Percentiles rank a stretch among this genome's conserved stretches.
Evolutionary conservation across 1,284 basidiomycete species (phyloP).

Genomic region (Leccinum subfulvum): DNA sequence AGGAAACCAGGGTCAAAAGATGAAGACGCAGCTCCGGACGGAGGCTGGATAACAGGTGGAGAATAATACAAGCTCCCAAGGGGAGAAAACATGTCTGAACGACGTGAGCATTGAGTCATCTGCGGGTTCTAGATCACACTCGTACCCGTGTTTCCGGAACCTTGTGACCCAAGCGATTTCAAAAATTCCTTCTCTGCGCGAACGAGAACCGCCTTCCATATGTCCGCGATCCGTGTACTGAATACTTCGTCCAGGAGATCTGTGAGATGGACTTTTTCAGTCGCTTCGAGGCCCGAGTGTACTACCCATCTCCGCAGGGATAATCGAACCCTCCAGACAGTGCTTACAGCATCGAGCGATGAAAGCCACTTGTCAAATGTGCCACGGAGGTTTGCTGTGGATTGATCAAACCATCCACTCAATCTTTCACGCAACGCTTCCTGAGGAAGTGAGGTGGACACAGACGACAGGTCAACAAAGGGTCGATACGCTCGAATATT

Average conservation of each 20-base stretch:
- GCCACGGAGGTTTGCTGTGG: conserved; percentile 43
- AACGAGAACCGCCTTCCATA: conserved; percentile 53
- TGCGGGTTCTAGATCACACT: conserved; percentile 1
- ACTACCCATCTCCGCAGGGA: conserved; percentile 49
- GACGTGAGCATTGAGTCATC: conserved; percentile 11
- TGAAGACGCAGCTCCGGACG: conserved; percentile 38
- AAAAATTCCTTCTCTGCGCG: conserved; percentile 47
- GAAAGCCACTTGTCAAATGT: conserved; percentile 57
- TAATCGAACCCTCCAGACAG: conserved; percentile 64
- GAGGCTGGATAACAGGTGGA: conserved; percentile 42
- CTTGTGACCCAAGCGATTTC: conserved; percentile 32
- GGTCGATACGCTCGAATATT: conserved; percentile 69
- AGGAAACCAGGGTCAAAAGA: conserved; percentile 49
- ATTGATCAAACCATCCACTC: conserved; percentile 58
- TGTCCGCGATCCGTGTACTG: conserved; percentile 47
- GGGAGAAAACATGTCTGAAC: conserved; percentile 46
- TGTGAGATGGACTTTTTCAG: conserved; percentile 44
- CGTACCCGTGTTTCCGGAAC: conserved; percentile 19
- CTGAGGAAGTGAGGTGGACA: conserved; percentile 48
- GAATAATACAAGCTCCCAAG: conserved; percentile 55
- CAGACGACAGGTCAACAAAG: conserved; percentile 64
- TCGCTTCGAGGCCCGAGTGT: conserved; percentile 39
- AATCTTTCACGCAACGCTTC: conserved; percentile 46
- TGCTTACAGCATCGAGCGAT: conserved; percentile 53
- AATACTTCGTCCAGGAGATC: conserved; percentile 51